Evolutionary conservation across 768 basidiomycete species (phyloP).

Genomic region (Termitomyces sp.): DNA sequence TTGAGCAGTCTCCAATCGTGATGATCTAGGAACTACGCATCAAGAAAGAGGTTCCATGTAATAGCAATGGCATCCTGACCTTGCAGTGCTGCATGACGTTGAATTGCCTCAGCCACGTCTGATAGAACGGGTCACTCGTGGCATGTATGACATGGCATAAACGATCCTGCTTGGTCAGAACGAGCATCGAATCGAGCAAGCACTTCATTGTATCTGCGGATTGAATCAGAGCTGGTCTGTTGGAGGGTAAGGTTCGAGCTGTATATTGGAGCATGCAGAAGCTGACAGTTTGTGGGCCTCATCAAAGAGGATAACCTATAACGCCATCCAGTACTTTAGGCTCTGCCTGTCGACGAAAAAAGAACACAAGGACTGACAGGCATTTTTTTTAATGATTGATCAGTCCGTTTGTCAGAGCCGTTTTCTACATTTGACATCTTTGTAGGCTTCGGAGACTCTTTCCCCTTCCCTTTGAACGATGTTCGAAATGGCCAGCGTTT

Average conservation of each 20-base stretch:
- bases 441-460: conserved; percentile 18
- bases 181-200: conserved; percentile 80
- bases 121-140: conserved; percentile 83
- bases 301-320: conserved; percentile 69
- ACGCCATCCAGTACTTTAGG: neutral
- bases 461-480: conserved; percentile 23
- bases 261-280: neutral
- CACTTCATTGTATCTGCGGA: conserved; percentile 82
- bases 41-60: neutral
- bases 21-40: conserved; percentile 45
- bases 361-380: conserved; percentile 13
- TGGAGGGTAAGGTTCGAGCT: neutral
- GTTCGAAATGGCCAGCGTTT: conserved; percentile 31
- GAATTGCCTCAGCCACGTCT: conserved; percentile 76
- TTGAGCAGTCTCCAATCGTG: conserved; percentile 77
- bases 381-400: conserved; percentile 49
- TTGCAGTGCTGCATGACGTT: conserved; percentile 85
- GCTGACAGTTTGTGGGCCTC: conserved; percentile 81
- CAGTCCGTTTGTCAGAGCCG: conserved; percentile 29
- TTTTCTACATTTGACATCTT: conserved; percentile 21
- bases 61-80: conserved; percentile 28
- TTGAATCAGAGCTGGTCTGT: conserved; percentile 70
- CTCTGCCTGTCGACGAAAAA: neutral
- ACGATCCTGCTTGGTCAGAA: conserved; percentile 85
- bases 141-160: conserved; percentile 81